Evolutionary conservation across 78 protist species (phyloP).

Genomic region (Dictyostelium firmibasis): DNA sequence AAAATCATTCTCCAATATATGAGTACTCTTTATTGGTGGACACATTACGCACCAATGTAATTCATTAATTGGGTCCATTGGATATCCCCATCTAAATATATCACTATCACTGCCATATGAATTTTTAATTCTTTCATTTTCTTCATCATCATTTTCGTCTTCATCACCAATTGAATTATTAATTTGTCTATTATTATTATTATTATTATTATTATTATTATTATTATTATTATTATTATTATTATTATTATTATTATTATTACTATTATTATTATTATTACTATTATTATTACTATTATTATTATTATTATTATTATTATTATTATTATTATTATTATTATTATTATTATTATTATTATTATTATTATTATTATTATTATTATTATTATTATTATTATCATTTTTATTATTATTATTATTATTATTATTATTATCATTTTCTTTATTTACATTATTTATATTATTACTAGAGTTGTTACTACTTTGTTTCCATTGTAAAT

Average conservation of each 20-base stretch:
- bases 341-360: not conserved
- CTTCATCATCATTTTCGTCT: conserved; percentile 29
- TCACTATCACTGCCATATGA: not conserved
- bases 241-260: not conserved
- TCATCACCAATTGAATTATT: not conserved
- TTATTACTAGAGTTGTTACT: not conserved
- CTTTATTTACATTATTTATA: not conserved
- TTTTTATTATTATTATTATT: not conserved
- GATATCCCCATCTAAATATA: conserved; percentile 72
- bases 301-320: not conserved
- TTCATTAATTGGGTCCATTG: conserved; percentile 76
- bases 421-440: not conserved
- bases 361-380: not conserved
- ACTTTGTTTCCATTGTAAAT: conserved; percentile 45
- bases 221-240: not conserved
- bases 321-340: not conserved
- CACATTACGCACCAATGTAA: conserved; percentile 60
- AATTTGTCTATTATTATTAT: not conserved
- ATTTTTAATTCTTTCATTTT: conserved; percentile 2
- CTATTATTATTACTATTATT: too few relatives aligned
- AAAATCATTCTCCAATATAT: conserved; percentile 51
- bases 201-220: not conserved
- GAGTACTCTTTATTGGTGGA: conserved; percentile 61
- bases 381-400: not conserved
- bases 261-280: too few relatives aligned